A percentile compares a stretch with the other conserved stretches of the same genome.
phyloP scores from a whole-genome alignment of 352 stramenopile genomes.

The Globisporangium echinulatum region DNA sequence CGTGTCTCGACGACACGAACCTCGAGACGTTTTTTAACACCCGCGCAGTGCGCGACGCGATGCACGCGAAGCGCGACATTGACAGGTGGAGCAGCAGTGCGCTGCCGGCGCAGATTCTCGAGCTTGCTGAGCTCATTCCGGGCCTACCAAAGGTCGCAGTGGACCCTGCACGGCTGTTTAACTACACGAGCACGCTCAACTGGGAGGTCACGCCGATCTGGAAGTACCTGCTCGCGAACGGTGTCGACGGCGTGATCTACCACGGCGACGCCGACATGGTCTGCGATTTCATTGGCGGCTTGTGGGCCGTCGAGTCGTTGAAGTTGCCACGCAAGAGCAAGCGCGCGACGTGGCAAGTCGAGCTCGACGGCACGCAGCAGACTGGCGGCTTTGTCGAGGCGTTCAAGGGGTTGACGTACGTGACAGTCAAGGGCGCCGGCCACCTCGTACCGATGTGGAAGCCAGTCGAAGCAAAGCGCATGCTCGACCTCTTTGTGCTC shows the following conservation, averaged over 20 bases:
- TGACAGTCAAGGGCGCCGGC: slow-evolving; percentile 88
- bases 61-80: slow-evolving; percentile 36
- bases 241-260: slow-evolving; percentile 58
- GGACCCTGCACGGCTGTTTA: slow-evolving; percentile 14
- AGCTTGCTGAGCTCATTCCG: slow-evolving; percentile 10
- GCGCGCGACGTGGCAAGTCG: slow-evolving; percentile 35
- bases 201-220: slow-evolving; percentile 37
- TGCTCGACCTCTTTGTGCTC: slow-evolving; percentile 65
- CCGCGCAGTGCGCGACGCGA: slow-evolving; percentile 34
- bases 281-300: slow-evolving; percentile 58
- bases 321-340: slow-evolving; percentile 31
- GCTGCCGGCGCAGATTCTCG: slow-evolving; percentile 10
- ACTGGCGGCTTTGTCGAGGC: slow-evolving; percentile 77
- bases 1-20: slow-evolving; percentile 18
- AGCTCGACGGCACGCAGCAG: slow-evolving; percentile 34
- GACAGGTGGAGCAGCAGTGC: slow-evolving; percentile 6
- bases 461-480: slow-evolving; percentile 51
- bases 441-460: slow-evolving; percentile 87
- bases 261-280: slow-evolving; percentile 68
- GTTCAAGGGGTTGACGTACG: slow-evolving; percentile 78
- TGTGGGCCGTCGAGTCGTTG: slow-evolving; percentile 66
- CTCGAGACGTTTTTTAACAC: slow-evolving; percentile 48
- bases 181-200: slow-evolving; percentile 13
- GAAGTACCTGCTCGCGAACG: slow-evolving; percentile 38
- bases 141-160: slow-evolving; percentile 6